These are phyloP conservation scores for Aspergillus tanneri DNA, from an alignment of 2,329 filamentous ascomycete genomes.

Conservation along the genomic window DNA sequence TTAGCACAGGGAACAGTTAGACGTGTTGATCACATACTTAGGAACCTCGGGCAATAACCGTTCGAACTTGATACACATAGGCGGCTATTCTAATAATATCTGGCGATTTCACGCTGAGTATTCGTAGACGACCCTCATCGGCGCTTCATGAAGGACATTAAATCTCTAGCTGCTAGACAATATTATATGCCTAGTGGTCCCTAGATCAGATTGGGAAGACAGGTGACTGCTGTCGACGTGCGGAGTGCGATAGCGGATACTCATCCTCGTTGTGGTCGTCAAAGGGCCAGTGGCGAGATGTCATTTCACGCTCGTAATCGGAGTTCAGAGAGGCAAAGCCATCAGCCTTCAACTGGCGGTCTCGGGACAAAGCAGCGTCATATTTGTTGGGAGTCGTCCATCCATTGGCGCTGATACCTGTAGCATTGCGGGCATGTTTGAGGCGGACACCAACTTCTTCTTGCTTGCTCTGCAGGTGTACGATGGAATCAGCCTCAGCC, in stretches of 20 bases:
- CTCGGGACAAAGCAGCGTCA: slow-evolving; percentile 12
- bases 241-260: background rate
- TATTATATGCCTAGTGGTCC: too few relatives aligned
- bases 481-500: slow-evolving; percentile 5
- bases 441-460: slow-evolving; percentile 17
- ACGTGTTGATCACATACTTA: too few relatives aligned
- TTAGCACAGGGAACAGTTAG: too few relatives aligned
- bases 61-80: too few relatives aligned
- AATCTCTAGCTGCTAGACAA: too few relatives aligned
- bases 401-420: slow-evolving; percentile 16
- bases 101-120: too few relatives aligned
- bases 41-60: too few relatives aligned
- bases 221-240: too few relatives aligned
- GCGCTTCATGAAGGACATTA: too few relatives aligned
- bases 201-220: too few relatives aligned
- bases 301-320: slow-evolving; percentile 13
- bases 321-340: slow-evolving; percentile 8
- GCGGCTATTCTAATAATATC: too few relatives aligned
- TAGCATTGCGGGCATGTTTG: slow-evolving; percentile 4
- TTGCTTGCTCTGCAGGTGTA: slow-evolving; percentile 8
- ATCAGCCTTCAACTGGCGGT: slow-evolving; percentile 9
- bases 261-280: slow-evolving; percentile 18
- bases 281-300: slow-evolving; percentile 16
- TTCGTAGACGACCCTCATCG: too few relatives aligned
- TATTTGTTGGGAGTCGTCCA: slow-evolving; percentile 15